Conservation (phyloP, 805 yeast genomes). For the Metschnikowia vanudenii region DNA sequence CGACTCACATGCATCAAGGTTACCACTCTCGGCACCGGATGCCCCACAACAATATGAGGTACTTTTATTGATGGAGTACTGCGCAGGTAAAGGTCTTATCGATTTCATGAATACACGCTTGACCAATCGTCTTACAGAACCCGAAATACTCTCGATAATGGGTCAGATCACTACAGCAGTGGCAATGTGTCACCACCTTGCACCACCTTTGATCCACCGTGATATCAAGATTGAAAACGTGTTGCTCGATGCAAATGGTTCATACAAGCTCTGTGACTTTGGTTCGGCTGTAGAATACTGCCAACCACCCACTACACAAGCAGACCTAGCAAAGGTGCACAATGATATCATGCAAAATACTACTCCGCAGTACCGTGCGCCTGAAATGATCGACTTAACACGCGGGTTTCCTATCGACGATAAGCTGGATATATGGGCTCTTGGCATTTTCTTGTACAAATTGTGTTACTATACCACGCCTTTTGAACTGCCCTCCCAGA, state of each 20-base stretch:
- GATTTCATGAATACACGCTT: slow-evolving; percentile 77
- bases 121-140: slow-evolving; percentile 62
- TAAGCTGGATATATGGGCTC: slow-evolving; percentile 83
- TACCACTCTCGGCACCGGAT: slow-evolving; percentile 25
- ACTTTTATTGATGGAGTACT: slow-evolving; percentile 75
- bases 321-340: slow-evolving; percentile 58
- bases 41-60: slow-evolving; percentile 64
- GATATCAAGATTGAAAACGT: slow-evolving; percentile 85
- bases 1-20: slow-evolving; percentile 90
- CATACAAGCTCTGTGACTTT: slow-evolving; percentile 75
- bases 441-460: slow-evolving; percentile 75
- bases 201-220: slow-evolving; percentile 71
- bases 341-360: slow-evolving; percentile 76
- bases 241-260: slow-evolving; percentile 54
- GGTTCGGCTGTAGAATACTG: slow-evolving; percentile 72
- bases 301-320: slow-evolving; percentile 59
- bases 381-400: slow-evolving; percentile 78
- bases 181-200: slow-evolving; percentile 71
- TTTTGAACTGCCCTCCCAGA: slow-evolving; percentile 54
- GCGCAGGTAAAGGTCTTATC: slow-evolving; percentile 70
- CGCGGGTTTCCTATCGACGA: slow-evolving; percentile 73
- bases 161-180: slow-evolving; percentile 70
- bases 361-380: slow-evolving; percentile 81
- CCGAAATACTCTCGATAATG: slow-evolving; percentile 67
- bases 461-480: slow-evolving; percentile 82